A percentile compares a stretch with the other conserved stretches of the same genome.
These are phyloP conservation scores for Termitomyces sp. DNA, from an alignment of 768 basidiomycete species.

Conservation along the genomic window DNA sequence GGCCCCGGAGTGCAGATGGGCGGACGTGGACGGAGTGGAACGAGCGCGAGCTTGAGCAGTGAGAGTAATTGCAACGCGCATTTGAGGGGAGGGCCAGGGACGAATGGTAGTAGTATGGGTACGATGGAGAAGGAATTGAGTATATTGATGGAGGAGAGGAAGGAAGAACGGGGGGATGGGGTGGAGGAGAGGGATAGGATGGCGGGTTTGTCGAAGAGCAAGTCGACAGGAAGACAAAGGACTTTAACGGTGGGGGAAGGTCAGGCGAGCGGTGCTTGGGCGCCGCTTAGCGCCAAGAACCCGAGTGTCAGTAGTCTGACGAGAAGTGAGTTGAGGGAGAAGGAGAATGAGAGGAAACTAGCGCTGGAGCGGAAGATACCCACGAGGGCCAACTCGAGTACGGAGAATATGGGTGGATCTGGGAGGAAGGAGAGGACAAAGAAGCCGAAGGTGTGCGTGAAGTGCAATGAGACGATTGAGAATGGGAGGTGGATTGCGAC, in stretches of 20 bases:
- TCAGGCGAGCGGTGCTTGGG: constrained; percentile 10
- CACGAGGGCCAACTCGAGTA: constrained; percentile 48
- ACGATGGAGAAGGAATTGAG: constrained; percentile 36
- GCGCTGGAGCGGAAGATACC: constrained; percentile 40
- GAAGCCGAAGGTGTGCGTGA: constrained; percentile 50
- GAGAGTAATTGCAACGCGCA: constrained; percentile 25
- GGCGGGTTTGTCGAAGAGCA: constrained; percentile 26
- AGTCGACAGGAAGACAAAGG: constrained; percentile 25
- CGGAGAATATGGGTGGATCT: constrained; percentile 19
- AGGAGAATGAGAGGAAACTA: constrained; percentile 19
- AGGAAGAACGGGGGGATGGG: constrained; percentile 10
- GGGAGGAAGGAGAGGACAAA: constrained; percentile 25
- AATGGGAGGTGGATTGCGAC: constrained; percentile 81
- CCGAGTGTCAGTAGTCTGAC: constrained; percentile 7
- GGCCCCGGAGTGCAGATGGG: constrained; percentile 29
- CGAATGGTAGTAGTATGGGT: constrained; percentile 15
- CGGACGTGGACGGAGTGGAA: constrained; percentile 18
- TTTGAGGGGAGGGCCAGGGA: constrained; percentile 21
- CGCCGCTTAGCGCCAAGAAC: constrained; percentile 11
- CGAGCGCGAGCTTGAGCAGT: constrained; percentile 21
- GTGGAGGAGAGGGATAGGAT: constrained; percentile 19
- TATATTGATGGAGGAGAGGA: constrained; percentile 39
- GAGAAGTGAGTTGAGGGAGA: background rate
- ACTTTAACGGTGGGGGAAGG: constrained; percentile 3
- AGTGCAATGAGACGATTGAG: constrained; percentile 65